Evolutionary conservation across 2,329 filamentous ascomycete genomes (phyloP).

Genomic region (Nothophaeocryptopus gaeumannii): DNA sequence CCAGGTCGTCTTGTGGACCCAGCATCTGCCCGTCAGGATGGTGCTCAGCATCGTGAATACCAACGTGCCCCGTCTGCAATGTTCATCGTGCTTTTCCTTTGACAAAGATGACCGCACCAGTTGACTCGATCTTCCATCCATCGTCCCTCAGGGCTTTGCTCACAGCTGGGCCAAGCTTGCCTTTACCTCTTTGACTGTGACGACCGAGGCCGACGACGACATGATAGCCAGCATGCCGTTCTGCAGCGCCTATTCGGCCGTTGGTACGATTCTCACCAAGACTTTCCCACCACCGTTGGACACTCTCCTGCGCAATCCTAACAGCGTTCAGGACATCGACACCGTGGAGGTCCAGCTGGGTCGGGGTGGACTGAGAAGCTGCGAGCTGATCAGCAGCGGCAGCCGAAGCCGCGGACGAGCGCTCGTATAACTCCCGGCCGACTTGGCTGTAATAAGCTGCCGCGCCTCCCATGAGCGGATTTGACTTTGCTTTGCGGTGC

Average conservation of each 20-base stretch:
- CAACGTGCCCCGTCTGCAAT: too few relatives aligned
- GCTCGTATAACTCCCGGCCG: conserved; percentile 61
- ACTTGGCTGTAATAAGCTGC: conserved; percentile 73
- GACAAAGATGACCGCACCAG: conserved; percentile 68
- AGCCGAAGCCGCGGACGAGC: conserved; percentile 59
- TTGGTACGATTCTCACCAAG: conserved; percentile 63
- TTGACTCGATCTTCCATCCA: conserved; percentile 77
- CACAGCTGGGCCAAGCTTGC: conserved; percentile 76
- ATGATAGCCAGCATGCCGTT: conserved; percentile 55
- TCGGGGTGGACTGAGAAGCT: conserved; percentile 57
- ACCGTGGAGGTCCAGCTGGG: conserved; percentile 75
- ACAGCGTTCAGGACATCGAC: conserved; percentile 77
- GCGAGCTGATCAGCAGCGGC: conserved; percentile 69
- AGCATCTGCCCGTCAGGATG: too few relatives aligned
- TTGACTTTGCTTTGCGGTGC: conserved; percentile 62
- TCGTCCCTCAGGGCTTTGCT: conserved; percentile 69
- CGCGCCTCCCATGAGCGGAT: conserved; percentile 70
- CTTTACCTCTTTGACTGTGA: conserved; percentile 74
- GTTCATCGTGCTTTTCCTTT: conserved; percentile 48
- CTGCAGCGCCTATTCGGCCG: conserved; percentile 45
- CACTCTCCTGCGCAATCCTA: conserved; percentile 67
- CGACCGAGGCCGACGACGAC: conserved; percentile 79
- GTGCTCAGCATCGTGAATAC: too few relatives aligned
- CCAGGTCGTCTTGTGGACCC: too few relatives aligned
- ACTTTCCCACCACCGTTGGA: conserved; percentile 71